Evolutionary conservation across 805 yeast genomes (phyloP).

Genomic region (Lipomyces japonicus): DNA sequence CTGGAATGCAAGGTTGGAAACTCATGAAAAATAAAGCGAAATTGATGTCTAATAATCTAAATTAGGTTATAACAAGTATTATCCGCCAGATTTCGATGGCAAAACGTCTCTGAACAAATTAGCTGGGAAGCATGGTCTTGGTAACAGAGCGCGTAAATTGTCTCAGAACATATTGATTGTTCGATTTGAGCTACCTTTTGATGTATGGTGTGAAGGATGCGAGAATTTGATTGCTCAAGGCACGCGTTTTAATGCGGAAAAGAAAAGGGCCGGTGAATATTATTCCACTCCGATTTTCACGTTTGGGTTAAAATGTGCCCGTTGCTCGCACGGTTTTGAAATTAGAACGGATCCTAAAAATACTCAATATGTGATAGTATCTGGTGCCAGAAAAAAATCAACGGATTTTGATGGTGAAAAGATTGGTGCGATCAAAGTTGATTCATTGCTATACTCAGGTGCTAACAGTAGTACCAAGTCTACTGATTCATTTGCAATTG

Average conservation of each 20-base stretch:
- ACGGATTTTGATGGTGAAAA: slow-evolving; percentile 20
- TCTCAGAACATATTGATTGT: slow-evolving; percentile 29
- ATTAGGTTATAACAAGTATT: slow-evolving; percentile 35
- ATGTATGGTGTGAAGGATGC: slow-evolving; percentile 34
- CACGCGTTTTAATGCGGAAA: slow-evolving; percentile 37
- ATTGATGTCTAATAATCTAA: no score
- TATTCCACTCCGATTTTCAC: slow-evolving; percentile 34
- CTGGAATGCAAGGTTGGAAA: no score
- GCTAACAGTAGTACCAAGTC: neutral
- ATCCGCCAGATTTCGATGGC: slow-evolving; percentile 38
- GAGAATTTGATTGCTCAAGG: slow-evolving; percentile 33
- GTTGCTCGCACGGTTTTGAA: slow-evolving; percentile 31
- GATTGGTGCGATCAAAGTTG: slow-evolving; percentile 3
- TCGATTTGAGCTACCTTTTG: slow-evolving; percentile 37
- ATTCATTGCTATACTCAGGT: neutral
- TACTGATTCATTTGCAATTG: slow-evolving; percentile 26
- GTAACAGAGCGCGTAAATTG: slow-evolving; percentile 31
- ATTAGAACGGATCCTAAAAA: slow-evolving; percentile 38
- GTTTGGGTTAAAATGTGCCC: slow-evolving; percentile 34
- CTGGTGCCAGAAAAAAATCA: slow-evolving; percentile 30
- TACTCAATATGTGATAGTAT: slow-evolving; percentile 30
- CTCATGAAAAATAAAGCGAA: no score
- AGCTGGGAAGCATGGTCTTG: slow-evolving; percentile 34
- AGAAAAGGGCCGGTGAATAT: slow-evolving; percentile 34
- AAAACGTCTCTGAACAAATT: slow-evolving; percentile 33